Evolutionary conservation across 495 filamentous ascomycete species (phyloP).

Genomic region (Lophiostoma macrostomum): DNA sequence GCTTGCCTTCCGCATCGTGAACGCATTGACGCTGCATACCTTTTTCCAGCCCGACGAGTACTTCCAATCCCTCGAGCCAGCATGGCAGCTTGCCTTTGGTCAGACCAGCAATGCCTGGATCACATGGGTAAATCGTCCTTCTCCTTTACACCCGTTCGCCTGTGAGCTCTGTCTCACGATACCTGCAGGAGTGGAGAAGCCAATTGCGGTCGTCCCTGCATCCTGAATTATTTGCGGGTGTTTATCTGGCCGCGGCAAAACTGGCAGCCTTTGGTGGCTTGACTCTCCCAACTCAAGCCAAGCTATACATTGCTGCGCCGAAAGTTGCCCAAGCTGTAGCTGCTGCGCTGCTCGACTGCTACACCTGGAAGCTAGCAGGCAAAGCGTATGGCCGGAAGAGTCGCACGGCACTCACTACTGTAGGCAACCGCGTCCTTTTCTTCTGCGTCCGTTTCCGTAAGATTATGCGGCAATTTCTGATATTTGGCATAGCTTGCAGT

Average conservation of each 20-base stretch:
- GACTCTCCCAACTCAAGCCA: constrained; percentile 51
- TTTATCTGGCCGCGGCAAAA: constrained; percentile 63
- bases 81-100: constrained; percentile 88
- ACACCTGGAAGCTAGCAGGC: constrained; percentile 80
- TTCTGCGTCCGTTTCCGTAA: constrained; percentile 1
- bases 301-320: constrained; percentile 68
- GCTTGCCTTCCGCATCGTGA: constrained; percentile 74
- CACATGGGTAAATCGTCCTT: constrained; percentile 70
- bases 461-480: constrained; percentile 15
- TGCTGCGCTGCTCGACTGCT: constrained; percentile 78
- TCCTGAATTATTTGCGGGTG: constrained; percentile 73
- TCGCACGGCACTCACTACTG: constrained; percentile 63
- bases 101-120: constrained; percentile 77
- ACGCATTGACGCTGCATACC: constrained; percentile 79
- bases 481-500: constrained; percentile 55
- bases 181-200: constrained; percentile 81
- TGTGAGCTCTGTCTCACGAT: constrained; percentile 21
- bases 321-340: constrained; percentile 72
- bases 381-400: constrained; percentile 63
- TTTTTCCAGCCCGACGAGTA: constrained; percentile 99
- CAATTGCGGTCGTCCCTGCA: constrained; percentile 91
- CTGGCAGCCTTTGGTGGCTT: constrained; percentile 51
- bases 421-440: constrained; percentile 44
- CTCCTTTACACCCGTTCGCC: constrained; percentile 1
- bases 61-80: constrained; percentile 93